phyloP scores from a whole-genome alignment of 768 basidiomycete species.

The Daedaleopsis sinensis region DNA sequence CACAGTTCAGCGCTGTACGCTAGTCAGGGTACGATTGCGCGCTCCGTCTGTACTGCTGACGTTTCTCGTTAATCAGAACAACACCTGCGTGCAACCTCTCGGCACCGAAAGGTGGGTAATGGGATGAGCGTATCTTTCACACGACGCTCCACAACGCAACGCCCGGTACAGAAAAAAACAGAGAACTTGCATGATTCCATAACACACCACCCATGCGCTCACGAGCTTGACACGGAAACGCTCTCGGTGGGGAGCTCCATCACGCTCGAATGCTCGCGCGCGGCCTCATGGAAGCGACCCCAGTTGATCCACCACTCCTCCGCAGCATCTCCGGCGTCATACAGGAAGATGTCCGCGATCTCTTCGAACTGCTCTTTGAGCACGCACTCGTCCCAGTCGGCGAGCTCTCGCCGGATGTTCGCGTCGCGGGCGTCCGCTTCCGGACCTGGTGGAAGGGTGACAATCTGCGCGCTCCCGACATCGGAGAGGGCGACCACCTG shows the following conservation, averaged over 20 bases:
- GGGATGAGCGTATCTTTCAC: too few species aligned
- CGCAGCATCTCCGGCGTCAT: constrained; percentile 57
- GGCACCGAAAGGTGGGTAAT: too few species aligned
- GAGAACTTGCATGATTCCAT: background rate
- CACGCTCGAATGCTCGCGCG: constrained; percentile 13
- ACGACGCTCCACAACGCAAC: too few species aligned
- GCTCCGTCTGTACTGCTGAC: too few species aligned
- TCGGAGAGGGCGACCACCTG: constrained; percentile 48
- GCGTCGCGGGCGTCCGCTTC: constrained; percentile 50
- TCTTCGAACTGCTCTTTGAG: constrained; percentile 55
- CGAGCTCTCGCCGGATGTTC: constrained; percentile 36
- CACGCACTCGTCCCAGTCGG: constrained; percentile 48
- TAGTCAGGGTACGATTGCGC: too few species aligned
- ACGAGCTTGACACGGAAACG: too few species aligned
- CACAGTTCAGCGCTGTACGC: too few species aligned
- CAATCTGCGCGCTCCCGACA: constrained; percentile 44
- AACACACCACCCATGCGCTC: too few species aligned
- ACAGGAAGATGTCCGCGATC: constrained; percentile 50
- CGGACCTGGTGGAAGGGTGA: constrained; percentile 46
- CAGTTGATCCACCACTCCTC: constrained; percentile 69
- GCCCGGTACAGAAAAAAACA: too few species aligned
- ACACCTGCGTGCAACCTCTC: too few species aligned
- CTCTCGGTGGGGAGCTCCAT: background rate
- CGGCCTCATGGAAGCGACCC: constrained; percentile 48
- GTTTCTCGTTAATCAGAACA: too few species aligned